Evolutionary conservation across 75 land plant species (phyloP).

Genomic region (Isoetes taiwanensis): DNA sequence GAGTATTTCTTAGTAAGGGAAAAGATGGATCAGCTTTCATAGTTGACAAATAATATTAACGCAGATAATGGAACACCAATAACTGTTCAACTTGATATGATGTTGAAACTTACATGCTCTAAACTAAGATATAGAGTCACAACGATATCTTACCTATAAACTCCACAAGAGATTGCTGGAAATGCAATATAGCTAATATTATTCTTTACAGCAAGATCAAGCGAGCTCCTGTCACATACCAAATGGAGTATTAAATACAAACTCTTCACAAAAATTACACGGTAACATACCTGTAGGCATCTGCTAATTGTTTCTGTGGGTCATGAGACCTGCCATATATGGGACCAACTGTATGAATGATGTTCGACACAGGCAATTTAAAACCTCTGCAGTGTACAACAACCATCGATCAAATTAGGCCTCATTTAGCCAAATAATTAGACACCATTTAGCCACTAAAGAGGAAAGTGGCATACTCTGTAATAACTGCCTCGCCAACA

Average conservation of each 20-base stretch:
- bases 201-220: constrained; percentile 48
- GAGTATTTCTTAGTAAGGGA: no score
- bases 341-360: constrained; percentile 90
- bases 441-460: not conserved
- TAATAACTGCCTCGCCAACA: constrained; percentile 73
- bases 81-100: no score
- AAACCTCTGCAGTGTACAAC: constrained; percentile 44
- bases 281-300: constrained; percentile 50
- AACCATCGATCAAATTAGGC: not conserved
- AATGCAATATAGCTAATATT: constrained; percentile 74
- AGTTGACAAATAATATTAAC: no score
- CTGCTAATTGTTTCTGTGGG: constrained; percentile 30
- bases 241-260: not conserved
- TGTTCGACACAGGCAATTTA: constrained; percentile 49
- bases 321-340: constrained; percentile 32
- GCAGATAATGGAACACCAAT: no score
- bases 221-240: constrained; percentile 35
- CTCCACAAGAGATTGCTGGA: constrained; percentile 90
- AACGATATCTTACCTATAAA: constrained; percentile 55
- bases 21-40: no score
- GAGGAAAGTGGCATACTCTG: constrained; percentile 31
- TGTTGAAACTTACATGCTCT: no score
- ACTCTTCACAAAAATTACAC: not conserved
- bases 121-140: no score
- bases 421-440: not conserved